Evolutionary conservation across 2,329 filamentous ascomycete species (phyloP), one percentile per base, ranked within the genome.

Genomic region (Fusarium anguioides): DNA sequence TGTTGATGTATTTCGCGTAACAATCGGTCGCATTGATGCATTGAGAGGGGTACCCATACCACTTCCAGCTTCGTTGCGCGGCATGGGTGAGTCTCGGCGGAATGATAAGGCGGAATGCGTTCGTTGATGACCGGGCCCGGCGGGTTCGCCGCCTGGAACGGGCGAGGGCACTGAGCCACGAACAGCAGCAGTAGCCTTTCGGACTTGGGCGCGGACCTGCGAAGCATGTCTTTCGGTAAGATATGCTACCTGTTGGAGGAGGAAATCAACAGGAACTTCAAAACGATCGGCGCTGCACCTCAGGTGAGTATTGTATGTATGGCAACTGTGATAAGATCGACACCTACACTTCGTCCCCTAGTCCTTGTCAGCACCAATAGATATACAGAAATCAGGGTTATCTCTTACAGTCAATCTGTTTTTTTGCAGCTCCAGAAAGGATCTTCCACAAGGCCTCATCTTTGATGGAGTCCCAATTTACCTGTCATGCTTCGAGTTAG

Each of bases 161-260:
- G 89, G 87, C 3, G 88, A 88, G 2, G 86, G 83, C 2, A 84
- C 83, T 18, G 87, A 87, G 56, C 85, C 85, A 50, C 85, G 83
- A 21, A 82, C 83, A 5, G 84, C 83, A 8, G 84, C 85, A 4
- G 86, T 88, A 40, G 90, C 88, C 75, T 91, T 96, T 64, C 92
- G 89, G 82, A 98, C 93, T 80, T 97, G 94, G 20, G 92, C 94
- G 69, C 93, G 89, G 45, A 98, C 92, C 76, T 97, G 93, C 1
- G 92, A 92, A 26, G 96, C 87, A 80, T 98, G 93, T 49, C 92
- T 86, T 76, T 98, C 94, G 75, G 96, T 97, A 8, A 98, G 87
- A 87, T 94, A 97, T 77, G 93, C 94, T 66, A 94, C 94, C 79
- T 99, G 94, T 76, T 97, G 93, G 17, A 97, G 87, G 29, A 99